Conservation (phyloP, 192 early-diverging fungal species). For the Paraglomus brasilianum region DNA sequence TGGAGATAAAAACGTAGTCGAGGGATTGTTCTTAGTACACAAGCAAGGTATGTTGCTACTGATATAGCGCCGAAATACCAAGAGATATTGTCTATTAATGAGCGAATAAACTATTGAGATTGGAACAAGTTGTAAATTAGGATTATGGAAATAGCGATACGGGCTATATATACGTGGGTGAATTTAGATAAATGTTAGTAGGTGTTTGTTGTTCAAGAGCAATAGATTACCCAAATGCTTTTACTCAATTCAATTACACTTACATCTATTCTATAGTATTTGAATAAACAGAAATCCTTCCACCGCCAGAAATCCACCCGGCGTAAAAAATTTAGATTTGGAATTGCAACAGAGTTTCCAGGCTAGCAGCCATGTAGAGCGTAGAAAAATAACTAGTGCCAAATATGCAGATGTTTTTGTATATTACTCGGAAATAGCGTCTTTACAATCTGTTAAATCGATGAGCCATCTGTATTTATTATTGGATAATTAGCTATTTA, state of each 20-base stretch:
- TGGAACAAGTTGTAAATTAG: constrained; percentile 4
- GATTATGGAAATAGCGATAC: neutral
- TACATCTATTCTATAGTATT: constrained; percentile 6
- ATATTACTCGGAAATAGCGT: constrained; percentile 12
- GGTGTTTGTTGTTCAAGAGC: no score
- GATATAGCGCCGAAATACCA: constrained; percentile 12
- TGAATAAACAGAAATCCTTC: constrained; percentile 20
- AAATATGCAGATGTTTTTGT: constrained; percentile 13
- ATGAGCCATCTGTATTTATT: neutral
- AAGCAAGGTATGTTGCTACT: constrained; percentile 9
- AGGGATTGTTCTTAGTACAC: constrained; percentile 19
- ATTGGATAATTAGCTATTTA: no score
- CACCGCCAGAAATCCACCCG: constrained; percentile 1
- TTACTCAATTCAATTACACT: neutral
- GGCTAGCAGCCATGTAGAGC: neutral
- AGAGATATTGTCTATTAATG: neutral
- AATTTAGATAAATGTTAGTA: no score
- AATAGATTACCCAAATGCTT: neutral
- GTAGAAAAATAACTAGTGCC: constrained; percentile 1
- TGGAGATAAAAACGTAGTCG: constrained; percentile 14
- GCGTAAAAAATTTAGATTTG: neutral
- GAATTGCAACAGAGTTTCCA: constrained; percentile 9
- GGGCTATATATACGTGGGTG: neutral
- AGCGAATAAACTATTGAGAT: neutral
- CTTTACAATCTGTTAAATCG: neutral